These are phyloP conservation scores for Cercospora berteroae DNA, from an alignment of 2,329 filamentous ascomycete genomes.

Conservation along the genomic window DNA sequence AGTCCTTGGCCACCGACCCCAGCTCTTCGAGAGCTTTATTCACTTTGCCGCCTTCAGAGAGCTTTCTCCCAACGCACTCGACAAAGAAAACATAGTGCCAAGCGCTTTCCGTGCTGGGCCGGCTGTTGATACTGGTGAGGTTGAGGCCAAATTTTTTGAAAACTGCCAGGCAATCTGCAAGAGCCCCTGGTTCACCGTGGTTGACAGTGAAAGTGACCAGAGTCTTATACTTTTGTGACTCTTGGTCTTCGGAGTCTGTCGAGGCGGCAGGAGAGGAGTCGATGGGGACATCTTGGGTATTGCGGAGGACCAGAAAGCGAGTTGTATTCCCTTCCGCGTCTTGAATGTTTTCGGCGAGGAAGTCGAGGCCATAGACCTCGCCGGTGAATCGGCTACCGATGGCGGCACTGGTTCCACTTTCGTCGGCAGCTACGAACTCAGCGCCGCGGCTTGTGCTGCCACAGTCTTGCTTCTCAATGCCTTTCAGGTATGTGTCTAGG, in stretches of 20 bases:
- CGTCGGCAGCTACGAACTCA: conserved; percentile 64
- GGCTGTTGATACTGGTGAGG: conserved; percentile 83
- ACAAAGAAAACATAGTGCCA: conserved; percentile 97
- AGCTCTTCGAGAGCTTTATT: conserved; percentile 61
- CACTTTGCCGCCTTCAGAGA: conserved; percentile 55
- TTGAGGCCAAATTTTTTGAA: conserved; percentile 75
- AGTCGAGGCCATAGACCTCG: conserved; percentile 62
- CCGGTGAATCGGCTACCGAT: conserved; percentile 76
- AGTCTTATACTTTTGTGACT: conserved; percentile 56
- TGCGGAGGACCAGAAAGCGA: conserved; percentile 67
- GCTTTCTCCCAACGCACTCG: conserved; percentile 70
- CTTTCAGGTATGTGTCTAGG: conserved; percentile 66
- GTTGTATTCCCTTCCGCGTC: conserved; percentile 76
- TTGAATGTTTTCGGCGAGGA: conserved; percentile 69
- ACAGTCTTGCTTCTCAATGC: conserved; percentile 77
- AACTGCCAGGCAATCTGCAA: conserved; percentile 75
- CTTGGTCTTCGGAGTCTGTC: conserved; percentile 14
- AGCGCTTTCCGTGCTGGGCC: conserved; percentile 69
- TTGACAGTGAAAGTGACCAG: conserved; percentile 81
- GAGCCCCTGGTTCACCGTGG: conserved; percentile 66
- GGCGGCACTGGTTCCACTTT: conserved; percentile 61
- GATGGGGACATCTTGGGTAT: conserved; percentile 60
- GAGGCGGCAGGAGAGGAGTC: conserved; percentile 58
- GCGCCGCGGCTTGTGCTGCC: conserved; percentile 84
- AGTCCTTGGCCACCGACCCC: conserved; percentile 53